Percentiles rank a stretch among this genome's conserved stretches.
Conservation (phyloP, 768 basidiomycete species). For the Mycena pura region DNA sequence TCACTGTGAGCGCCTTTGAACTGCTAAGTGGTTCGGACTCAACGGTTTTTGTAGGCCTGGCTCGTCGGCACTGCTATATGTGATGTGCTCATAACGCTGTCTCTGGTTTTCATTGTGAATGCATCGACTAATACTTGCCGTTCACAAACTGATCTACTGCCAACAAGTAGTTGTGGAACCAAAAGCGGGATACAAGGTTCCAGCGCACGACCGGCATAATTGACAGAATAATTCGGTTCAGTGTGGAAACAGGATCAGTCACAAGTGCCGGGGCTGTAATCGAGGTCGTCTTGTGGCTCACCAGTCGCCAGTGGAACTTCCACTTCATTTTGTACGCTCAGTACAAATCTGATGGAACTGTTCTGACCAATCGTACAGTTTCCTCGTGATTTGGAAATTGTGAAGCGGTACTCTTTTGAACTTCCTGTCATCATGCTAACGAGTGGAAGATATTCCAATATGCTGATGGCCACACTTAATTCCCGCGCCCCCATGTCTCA, state of each 20-base stretch:
- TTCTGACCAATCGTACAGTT: slow-evolving; percentile 14
- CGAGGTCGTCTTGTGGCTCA: slow-evolving; percentile 23
- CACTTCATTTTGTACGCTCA: slow-evolving; percentile 25
- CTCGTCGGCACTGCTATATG: slow-evolving; percentile 2
- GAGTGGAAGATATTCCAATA: slow-evolving; percentile 15
- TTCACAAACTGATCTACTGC: background rate
- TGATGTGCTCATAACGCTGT: slow-evolving; percentile 32
- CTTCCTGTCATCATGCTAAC: too few species aligned
- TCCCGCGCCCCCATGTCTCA: slow-evolving; percentile 10
- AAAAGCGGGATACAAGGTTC: background rate
- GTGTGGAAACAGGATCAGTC: slow-evolving; percentile 22
- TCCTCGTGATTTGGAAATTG: slow-evolving; percentile 22
- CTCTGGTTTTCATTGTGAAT: slow-evolving; percentile 22
- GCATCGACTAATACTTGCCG: too few species aligned
- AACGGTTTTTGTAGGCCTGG: background rate
- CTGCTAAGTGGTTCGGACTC: background rate
- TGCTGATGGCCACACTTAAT: slow-evolving; percentile 21
- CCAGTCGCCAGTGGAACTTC: slow-evolving; percentile 18
- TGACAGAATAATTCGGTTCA: slow-evolving; percentile 21
- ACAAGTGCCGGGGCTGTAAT: slow-evolving; percentile 14
- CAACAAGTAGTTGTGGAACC: slow-evolving; percentile 22
- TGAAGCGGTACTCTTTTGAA: background rate
- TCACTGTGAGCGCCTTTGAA: background rate
- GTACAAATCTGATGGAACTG: background rate
- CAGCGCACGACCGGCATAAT: slow-evolving; percentile 33